These are phyloP conservation scores for Pythium scleroteichum DNA, from an alignment of 352 stramenopile genomes.

Conservation along the genomic window DNA sequence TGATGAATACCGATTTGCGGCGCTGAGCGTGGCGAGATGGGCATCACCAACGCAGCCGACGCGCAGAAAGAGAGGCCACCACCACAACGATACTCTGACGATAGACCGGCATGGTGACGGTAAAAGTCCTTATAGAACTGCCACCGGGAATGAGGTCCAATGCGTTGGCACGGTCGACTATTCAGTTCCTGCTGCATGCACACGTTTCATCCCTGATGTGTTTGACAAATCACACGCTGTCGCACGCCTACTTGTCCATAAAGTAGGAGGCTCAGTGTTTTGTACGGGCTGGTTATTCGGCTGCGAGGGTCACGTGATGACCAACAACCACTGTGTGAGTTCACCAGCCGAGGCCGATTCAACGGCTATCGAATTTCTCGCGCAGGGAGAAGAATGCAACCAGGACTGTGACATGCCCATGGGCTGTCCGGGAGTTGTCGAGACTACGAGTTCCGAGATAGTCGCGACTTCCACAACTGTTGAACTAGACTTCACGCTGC, in stretches of 20 bases:
- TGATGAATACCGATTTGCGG: conserved; percentile 37
- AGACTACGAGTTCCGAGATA: conserved; percentile 34
- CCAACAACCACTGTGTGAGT: conserved; percentile 56
- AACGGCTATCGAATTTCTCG: conserved; percentile 49
- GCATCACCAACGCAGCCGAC: not conserved
- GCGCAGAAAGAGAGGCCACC: not conserved
- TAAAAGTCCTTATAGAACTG: too few relatives aligned
- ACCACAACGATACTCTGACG: not conserved
- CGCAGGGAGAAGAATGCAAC: conserved; percentile 29
- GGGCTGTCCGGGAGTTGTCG: conserved; percentile 36
- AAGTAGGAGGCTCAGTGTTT: conserved; percentile 36
- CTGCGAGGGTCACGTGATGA: conserved; percentile 58
- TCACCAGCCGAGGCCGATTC: conserved; percentile 31
- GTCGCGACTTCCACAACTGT: conserved; percentile 30
- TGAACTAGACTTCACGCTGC: conserved; percentile 44
- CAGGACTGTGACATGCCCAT: conserved; percentile 30
- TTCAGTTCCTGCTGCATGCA: conserved; percentile 32
- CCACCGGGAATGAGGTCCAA: not conserved
- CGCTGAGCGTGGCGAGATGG: not conserved
- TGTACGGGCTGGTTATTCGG: conserved; percentile 59
- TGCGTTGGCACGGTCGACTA: conserved; percentile 26
- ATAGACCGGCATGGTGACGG: not conserved
- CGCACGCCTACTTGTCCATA: conserved; percentile 49
- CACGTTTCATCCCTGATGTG: conserved; percentile 19
- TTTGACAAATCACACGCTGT: conserved; percentile 30